Evolutionary conservation across 805 yeast species (phyloP).

Genomic region (Yarrowia divulgata): DNA sequence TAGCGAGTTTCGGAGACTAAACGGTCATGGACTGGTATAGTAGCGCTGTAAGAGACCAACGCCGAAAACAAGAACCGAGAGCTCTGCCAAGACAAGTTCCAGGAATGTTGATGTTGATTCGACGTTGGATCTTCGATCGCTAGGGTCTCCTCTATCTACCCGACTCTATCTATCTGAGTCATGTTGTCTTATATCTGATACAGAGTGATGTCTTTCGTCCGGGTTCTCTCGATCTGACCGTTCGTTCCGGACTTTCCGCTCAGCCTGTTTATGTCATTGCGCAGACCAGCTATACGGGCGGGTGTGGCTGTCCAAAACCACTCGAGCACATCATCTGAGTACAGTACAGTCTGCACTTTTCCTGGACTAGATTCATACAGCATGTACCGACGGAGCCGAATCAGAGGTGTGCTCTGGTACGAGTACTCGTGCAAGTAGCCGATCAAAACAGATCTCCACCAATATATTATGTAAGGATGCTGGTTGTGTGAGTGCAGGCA

Average conservation of each 20-base stretch:
- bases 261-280: not conserved
- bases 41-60: not conserved
- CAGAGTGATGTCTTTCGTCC: not conserved
- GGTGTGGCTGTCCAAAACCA: not conserved
- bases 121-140: not conserved
- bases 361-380: too few species aligned
- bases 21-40: not conserved
- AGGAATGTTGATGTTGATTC: not conserved
- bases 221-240: not conserved
- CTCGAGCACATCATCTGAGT: not conserved
- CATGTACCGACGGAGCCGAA: not conserved
- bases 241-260: not conserved
- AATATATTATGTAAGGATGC: not conserved
- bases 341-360: too few species aligned
- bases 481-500: not conserved
- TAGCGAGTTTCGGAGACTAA: not conserved
- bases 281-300: not conserved
- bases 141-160: not conserved
- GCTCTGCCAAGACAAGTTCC: not conserved
- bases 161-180: not conserved
- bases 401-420: too few species aligned
- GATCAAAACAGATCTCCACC: slow-evolving; percentile 23
- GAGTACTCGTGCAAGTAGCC: not conserved
- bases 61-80: not conserved
- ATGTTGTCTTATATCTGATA: slow-evolving; percentile 1